These are phyloP conservation scores for Grigorovia yakushimaensis DNA, from an alignment of 805 yeast genomes.

Conservation along the genomic window DNA sequence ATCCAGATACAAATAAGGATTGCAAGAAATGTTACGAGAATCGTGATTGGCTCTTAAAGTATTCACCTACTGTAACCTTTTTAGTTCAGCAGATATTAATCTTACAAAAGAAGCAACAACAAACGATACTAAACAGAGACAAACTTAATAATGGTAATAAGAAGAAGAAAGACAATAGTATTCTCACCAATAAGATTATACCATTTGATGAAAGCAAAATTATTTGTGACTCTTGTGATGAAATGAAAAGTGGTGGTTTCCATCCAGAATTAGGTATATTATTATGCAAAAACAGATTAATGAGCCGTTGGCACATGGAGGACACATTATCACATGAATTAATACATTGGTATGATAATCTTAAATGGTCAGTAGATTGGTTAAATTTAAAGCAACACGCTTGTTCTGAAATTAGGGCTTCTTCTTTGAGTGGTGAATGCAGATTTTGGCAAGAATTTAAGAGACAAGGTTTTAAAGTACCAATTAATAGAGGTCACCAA, in stretches of 20 bases:
- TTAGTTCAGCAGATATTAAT: slow-evolving; percentile 77
- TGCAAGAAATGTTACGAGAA: slow-evolving; percentile 66
- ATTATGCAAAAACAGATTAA: slow-evolving; percentile 74
- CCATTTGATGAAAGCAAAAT: slow-evolving; percentile 31
- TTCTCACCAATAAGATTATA: background rate
- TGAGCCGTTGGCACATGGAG: slow-evolving; percentile 70
- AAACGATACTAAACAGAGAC: slow-evolving; percentile 5
- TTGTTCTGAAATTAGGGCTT: slow-evolving; percentile 91
- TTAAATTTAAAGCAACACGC: slow-evolving; percentile 84
- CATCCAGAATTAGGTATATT: slow-evolving; percentile 83
- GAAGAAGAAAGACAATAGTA: too few relatives aligned
- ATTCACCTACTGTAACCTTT: slow-evolving; percentile 78
- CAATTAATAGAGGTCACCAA: slow-evolving; percentile 70
- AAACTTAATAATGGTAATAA: too few relatives aligned
- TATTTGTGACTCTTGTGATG: slow-evolving; percentile 76
- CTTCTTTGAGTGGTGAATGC: slow-evolving; percentile 90
- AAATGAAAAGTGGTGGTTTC: slow-evolving; percentile 81
- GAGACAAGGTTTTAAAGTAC: slow-evolving; percentile 37
- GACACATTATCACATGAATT: slow-evolving; percentile 89
- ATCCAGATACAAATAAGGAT: slow-evolving; percentile 30
- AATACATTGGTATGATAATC: slow-evolving; percentile 85
- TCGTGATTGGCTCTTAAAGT: slow-evolving; percentile 68
- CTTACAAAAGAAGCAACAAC: slow-evolving; percentile 27
- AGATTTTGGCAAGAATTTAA: slow-evolving; percentile 77
- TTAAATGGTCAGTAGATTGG: slow-evolving; percentile 84